Evolutionary conservation across 805 yeast genomes (phyloP), one percentile per base, ranked within the genome.

Genomic region (Diddensiella caesifluorescens): DNA sequence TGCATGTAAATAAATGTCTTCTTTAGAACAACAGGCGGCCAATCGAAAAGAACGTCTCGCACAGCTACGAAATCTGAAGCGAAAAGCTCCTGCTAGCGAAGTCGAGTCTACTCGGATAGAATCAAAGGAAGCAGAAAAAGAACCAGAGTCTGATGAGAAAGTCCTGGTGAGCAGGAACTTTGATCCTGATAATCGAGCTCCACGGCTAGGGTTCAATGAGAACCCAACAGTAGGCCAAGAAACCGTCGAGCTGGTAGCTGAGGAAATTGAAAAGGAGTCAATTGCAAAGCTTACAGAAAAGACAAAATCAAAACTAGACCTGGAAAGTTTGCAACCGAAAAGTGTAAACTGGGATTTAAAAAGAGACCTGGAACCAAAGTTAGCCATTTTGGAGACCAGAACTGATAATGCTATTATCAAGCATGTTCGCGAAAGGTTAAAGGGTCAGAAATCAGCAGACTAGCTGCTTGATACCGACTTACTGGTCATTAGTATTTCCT

Each of bases 351-450:
- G 61, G 57, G 72, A 63, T 55, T 51, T 68, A 56, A 65, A 58
- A 47, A 51, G 62, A 13, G 71, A 67, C 44, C 45, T 76, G 5
- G 55, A 62, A 25, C 63, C 60, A 0, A 64, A 67, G 28, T 38
- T 73, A 36, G 63, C 64, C 9, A 49, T 60, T 3, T 49, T 74
- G n/a, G 60, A 66, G 1, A 57, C 60, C 20, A 55, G 62, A 36
- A 77, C 80, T 0, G 68, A 74, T 33, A 57, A 54, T n/a, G 67
- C 65, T 1, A 61, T 75, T 1, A 59, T 60, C 10, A 48, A 57
- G 13, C 35, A 67, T 4, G 67, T 72, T 15, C 63, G 70, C 43
- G 68, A 67, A 34, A 55, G 68, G 22, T 25, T 58, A 20, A 35
- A 39, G 31, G 31, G 35, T 2, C n/a, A 32, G n/a, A 34, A 19